Conservation (phyloP, 495 filamentous ascomycete genomes). For the Friedmanniomyces simplex region DNA sequence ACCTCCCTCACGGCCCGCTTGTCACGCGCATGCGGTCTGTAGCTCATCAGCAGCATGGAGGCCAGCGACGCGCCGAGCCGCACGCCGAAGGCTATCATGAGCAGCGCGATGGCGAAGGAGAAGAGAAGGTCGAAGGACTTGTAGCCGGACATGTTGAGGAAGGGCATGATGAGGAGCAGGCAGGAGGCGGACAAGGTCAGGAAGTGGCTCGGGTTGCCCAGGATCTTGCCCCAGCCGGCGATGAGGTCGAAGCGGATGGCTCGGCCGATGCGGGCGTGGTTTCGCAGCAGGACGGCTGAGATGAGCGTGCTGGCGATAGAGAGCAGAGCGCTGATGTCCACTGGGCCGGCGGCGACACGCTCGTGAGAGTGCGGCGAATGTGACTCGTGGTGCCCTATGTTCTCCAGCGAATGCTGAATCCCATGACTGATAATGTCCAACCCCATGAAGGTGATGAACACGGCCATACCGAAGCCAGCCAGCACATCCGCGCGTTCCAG, state of each 20-base stretch:
- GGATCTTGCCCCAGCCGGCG: conserved; percentile 65
- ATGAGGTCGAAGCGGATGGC: conserved; percentile 71
- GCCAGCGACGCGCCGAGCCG: conserved; percentile 76
- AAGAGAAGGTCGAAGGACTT: conserved; percentile 72
- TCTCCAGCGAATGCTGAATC: conserved; percentile 73
- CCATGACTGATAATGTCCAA: conserved; percentile 91
- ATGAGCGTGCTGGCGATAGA: conserved; percentile 83
- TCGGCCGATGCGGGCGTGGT: conserved; percentile 88
- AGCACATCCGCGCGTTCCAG: conserved; percentile 86
- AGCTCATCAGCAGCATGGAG: conserved; percentile 90
- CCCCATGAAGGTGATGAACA: conserved; percentile 91
- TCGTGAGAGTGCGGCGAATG: conserved; percentile 61
- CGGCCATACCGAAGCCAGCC: conserved; percentile 92
- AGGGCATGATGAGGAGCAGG: conserved; percentile 71
- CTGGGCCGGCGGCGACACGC: conserved; percentile 58
- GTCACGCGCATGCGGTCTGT: conserved; percentile 41
- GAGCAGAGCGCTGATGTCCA: conserved; percentile 74
- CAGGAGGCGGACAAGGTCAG: conserved; percentile 76
- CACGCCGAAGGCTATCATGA: conserved; percentile 78
- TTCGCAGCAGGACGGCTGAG: conserved; percentile 76
- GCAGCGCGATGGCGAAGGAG: conserved; percentile 63
- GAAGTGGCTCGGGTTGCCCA: conserved; percentile 89
- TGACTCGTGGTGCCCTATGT: conserved; percentile 47
- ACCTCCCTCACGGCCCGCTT: conserved; percentile 51
- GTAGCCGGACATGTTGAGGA: conserved; percentile 65